Percentiles rank a stretch among this genome's conserved stretches.
Evolutionary conservation across 1,139 yeast genomes (phyloP).

Genomic region (Kurtzmaniella quercitrusa): DNA sequence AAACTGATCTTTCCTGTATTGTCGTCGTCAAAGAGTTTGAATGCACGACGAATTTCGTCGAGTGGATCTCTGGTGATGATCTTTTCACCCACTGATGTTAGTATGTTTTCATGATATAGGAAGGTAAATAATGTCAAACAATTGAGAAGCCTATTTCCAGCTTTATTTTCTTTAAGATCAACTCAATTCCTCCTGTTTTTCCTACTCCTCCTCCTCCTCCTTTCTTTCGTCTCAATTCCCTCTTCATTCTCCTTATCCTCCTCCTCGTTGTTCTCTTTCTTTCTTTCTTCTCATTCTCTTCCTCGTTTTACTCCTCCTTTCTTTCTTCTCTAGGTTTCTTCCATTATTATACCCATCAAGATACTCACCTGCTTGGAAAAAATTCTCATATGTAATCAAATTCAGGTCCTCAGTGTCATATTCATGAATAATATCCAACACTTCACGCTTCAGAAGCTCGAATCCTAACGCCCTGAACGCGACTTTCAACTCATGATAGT

Average conservation of each 20-base stretch:
- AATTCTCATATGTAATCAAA: constrained; percentile 75
- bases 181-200: too few species aligned
- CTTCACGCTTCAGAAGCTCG: constrained; percentile 76
- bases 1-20: constrained; percentile 81
- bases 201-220: too few species aligned
- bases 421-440: constrained; percentile 74
- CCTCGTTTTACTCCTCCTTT: not conserved
- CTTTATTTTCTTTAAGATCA: too few species aligned
- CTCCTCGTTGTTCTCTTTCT: not conserved
- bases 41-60: constrained; percentile 90
- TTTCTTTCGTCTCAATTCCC: not conserved
- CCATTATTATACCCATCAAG: too few species aligned
- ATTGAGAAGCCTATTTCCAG: too few species aligned
- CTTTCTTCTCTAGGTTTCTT: not conserved
- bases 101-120: constrained; percentile 13
- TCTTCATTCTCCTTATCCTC: not conserved
- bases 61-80: constrained; percentile 84
- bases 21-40: constrained; percentile 85
- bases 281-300: not conserved
- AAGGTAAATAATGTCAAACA: too few species aligned
- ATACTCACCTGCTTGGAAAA: constrained; percentile 63
- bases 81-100: constrained; percentile 62
- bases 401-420: constrained; percentile 76
- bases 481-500: constrained; percentile 87
- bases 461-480: constrained; percentile 95